Conservation (phyloP, 495 filamentous ascomycete species). For the Lasiosphaeria ovina region DNA sequence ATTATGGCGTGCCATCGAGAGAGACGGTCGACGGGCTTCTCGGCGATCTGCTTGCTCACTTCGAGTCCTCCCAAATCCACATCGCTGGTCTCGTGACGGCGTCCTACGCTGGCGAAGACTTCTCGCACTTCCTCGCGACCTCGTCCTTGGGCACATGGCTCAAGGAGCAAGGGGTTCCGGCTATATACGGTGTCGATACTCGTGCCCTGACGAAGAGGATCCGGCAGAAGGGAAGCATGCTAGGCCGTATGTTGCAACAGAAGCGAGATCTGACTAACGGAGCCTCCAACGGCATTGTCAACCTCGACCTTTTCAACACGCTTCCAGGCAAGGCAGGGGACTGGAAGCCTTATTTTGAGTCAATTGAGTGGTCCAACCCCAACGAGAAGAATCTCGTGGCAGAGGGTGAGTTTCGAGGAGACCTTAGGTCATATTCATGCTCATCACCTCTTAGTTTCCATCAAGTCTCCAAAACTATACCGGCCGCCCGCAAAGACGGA, state of each 20-base stretch:
- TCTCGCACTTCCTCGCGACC: constrained; percentile 84
- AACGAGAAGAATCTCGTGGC: constrained; percentile 88
- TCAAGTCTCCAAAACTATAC: constrained; percentile 76
- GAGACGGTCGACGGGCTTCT: constrained; percentile 78
- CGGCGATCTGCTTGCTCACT: constrained; percentile 80
- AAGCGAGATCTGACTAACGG: constrained; percentile 55
- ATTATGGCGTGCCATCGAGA: constrained; percentile 91
- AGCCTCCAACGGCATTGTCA: constrained; percentile 44
- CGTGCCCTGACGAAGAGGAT: constrained; percentile 91
- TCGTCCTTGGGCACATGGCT: constrained; percentile 93
- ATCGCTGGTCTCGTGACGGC: constrained; percentile 86
- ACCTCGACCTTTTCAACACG: constrained; percentile 18
- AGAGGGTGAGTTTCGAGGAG: constrained; percentile 69
- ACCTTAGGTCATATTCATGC: constrained; percentile 16
- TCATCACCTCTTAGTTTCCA: constrained; percentile 68
- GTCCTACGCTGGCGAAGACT: constrained; percentile 89
- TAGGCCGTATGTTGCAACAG: constrained; percentile 81
- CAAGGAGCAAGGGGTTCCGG: constrained; percentile 92
- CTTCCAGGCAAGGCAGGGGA: constrained; percentile 35
- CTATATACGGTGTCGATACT: constrained; percentile 94
- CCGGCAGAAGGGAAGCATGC: constrained; percentile 91
- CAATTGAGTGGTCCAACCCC: constrained; percentile 83
- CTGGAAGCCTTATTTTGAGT: constrained; percentile 70
- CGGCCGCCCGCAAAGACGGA: constrained; percentile 60
- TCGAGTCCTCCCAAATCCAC: constrained; percentile 89